phyloP scores from a whole-genome alignment of 345 rosid species.

The Citrus glauca region DNA sequence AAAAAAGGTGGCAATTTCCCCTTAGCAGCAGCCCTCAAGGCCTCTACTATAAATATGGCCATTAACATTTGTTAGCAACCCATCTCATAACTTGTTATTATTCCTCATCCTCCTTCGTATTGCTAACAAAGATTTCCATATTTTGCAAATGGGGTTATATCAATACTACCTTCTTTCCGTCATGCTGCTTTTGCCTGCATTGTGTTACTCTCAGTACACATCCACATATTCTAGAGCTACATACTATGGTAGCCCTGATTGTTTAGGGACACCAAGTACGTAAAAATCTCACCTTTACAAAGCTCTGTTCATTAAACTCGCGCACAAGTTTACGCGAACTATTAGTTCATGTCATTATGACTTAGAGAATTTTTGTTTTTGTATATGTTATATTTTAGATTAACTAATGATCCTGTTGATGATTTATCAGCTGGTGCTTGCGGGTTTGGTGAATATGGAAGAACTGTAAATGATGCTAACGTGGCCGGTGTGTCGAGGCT shows the following conservation, averaged over 20 bases:
- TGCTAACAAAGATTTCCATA: too few relatives aligned
- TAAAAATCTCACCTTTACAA: background rate
- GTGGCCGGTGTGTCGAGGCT: slow-evolving; percentile 79
- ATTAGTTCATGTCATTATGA: background rate
- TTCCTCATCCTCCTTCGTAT: too few relatives aligned
- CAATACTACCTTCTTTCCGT: slow-evolving; percentile 11
- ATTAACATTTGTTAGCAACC: too few relatives aligned
- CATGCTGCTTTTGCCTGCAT: slow-evolving; percentile 39
- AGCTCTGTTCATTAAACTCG: too few relatives aligned
- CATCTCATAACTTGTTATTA: too few relatives aligned
- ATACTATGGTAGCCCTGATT: slow-evolving; percentile 79
- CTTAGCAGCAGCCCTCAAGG: too few relatives aligned
- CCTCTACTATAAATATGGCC: too few relatives aligned
- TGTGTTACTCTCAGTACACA: slow-evolving; percentile 31
- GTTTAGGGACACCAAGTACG: slow-evolving; percentile 78
- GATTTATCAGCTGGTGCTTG: slow-evolving; percentile 69
- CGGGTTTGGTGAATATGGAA: slow-evolving; percentile 81
- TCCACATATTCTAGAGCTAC: slow-evolving; percentile 69
- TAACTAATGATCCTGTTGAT: background rate
- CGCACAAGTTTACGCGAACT: background rate
- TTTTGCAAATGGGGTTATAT: too few relatives aligned
- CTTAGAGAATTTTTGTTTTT: background rate
- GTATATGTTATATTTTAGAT: too few relatives aligned
- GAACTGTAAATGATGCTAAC: slow-evolving; percentile 64
- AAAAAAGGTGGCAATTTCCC: slow-evolving; percentile 3